These are phyloP conservation scores for Nyssa sinensis DNA, from an alignment of 148 eudicot species.

Conservation along the genomic window DNA sequence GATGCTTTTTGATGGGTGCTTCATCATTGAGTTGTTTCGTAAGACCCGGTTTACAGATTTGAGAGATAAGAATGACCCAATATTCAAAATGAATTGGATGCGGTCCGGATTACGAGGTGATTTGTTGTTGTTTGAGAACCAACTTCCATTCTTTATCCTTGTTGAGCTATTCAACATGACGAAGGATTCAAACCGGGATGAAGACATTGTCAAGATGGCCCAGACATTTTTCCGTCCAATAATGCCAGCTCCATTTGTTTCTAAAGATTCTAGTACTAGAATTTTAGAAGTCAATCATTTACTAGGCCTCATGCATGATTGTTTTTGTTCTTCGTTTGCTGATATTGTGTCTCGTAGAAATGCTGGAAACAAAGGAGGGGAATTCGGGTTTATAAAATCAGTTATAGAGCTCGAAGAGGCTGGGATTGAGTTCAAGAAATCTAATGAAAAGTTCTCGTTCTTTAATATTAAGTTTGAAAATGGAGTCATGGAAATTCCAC, in stretches of 20 bases:
- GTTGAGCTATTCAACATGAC: background rate
- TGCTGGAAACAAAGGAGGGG: background rate
- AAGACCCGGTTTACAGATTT: background rate
- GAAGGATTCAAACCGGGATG: background rate
- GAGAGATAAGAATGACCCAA: constrained; percentile 13
- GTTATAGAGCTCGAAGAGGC: background rate
- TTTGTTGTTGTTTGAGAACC: constrained; percentile 27
- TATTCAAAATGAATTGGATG: constrained; percentile 13
- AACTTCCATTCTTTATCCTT: constrained; percentile 5
- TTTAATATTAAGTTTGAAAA: background rate
- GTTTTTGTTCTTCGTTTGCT: background rate
- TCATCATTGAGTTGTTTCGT: constrained; percentile 25
- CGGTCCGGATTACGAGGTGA: constrained; percentile 10
- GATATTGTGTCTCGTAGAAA: background rate
- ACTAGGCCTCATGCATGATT: background rate
- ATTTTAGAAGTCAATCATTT: background rate
- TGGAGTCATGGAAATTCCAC: background rate
- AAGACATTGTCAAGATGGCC: background rate
- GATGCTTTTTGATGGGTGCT: constrained; percentile 28
- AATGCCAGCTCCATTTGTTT: background rate
- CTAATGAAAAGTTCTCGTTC: too few species aligned
- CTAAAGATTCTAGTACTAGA: background rate
- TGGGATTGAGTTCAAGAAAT: background rate
- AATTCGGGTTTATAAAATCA: background rate
- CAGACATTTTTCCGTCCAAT: background rate